Conservation (phyloP, 148 eudicot genomes). For the Rhododendron mucronatum region DNA sequence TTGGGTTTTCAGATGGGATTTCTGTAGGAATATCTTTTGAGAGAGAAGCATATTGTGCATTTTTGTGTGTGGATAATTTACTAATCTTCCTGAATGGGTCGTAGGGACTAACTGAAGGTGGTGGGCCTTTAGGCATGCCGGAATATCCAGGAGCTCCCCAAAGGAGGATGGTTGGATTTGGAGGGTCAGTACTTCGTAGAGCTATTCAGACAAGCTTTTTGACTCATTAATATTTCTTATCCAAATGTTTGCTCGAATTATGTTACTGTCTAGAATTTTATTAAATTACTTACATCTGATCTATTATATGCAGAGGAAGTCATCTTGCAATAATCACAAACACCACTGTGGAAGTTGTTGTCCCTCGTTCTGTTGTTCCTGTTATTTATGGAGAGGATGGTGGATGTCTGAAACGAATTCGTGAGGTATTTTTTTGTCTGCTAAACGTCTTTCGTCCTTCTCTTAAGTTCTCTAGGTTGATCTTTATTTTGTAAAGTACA, state of each 20-base stretch:
- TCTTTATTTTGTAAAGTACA: background rate
- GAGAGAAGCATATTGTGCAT: background rate
- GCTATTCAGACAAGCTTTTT: background rate
- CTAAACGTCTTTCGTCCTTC: background rate
- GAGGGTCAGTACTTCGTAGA: constrained; percentile 51
- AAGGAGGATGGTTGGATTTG: constrained; percentile 64
- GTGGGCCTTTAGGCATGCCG: constrained; percentile 54
- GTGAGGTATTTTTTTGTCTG: constrained; percentile 49
- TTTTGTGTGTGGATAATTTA: background rate
- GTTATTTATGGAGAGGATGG: constrained; percentile 87
- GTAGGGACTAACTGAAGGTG: constrained; percentile 51
- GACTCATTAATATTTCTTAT: background rate
- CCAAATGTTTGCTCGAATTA: constrained; percentile 10
- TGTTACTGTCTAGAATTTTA: background rate
- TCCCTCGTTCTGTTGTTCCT: constrained; percentile 82
- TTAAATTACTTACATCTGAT: background rate
- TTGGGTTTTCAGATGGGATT: background rate
- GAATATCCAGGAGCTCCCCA: constrained; percentile 64
- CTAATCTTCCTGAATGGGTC: constrained; percentile 16
- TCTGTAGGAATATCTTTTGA: background rate
- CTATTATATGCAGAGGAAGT: constrained; percentile 43
- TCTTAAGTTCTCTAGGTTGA: background rate
- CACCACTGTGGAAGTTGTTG: constrained; percentile 86
- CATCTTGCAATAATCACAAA: constrained; percentile 69
- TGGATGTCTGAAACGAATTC: constrained; percentile 81